Percentiles rank a stretch among this genome's conserved stretches.
Evolutionary conservation across 2,329 filamentous ascomycete genomes (phyloP).

Genomic region (Diaporthe velutina): DNA sequence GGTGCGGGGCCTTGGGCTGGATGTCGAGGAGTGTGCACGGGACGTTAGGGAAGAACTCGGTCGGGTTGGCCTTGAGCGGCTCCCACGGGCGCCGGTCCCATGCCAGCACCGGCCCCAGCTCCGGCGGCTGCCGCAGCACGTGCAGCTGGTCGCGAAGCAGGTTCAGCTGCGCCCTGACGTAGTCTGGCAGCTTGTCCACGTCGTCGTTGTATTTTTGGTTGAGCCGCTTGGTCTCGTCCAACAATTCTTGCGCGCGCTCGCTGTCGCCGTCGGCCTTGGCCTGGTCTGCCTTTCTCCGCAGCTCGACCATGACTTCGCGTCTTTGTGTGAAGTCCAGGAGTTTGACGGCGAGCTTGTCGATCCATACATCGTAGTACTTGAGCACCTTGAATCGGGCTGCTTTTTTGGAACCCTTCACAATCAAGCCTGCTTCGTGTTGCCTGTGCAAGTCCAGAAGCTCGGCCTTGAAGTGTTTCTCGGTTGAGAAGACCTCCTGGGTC

Average conservation of each 20-base stretch:
- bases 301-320: conserved; percentile 45
- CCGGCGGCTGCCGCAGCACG: conserved; percentile 60
- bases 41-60: conserved; percentile 77
- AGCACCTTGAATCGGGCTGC: conserved; percentile 38
- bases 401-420: conserved; percentile 24
- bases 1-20: conserved; percentile 68
- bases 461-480: conserved; percentile 57
- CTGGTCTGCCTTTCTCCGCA: conserved; percentile 37
- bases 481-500: conserved; percentile 42
- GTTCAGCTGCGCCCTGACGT: conserved; percentile 47
- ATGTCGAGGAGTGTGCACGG: conserved; percentile 74
- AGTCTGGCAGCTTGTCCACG: conserved; percentile 52
- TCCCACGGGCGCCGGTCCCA: conserved; percentile 82
- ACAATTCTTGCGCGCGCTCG: background rate
- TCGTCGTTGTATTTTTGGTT: conserved; percentile 44
- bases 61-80: conserved; percentile 67
- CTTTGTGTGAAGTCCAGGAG: conserved; percentile 49
- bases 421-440: conserved; percentile 40
- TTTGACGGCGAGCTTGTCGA: conserved; percentile 38
- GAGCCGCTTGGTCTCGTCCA: conserved; percentile 38
- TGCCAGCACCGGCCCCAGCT: conserved; percentile 64
- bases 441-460: conserved; percentile 57
- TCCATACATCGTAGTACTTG: conserved; percentile 34
- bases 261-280: background rate
- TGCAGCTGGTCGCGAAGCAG: conserved; percentile 65